Evolutionary conservation across 768 basidiomycete species (phyloP), one percentile per base, ranked within the genome.

Genomic region (Artomyces pyxidatus): DNA sequence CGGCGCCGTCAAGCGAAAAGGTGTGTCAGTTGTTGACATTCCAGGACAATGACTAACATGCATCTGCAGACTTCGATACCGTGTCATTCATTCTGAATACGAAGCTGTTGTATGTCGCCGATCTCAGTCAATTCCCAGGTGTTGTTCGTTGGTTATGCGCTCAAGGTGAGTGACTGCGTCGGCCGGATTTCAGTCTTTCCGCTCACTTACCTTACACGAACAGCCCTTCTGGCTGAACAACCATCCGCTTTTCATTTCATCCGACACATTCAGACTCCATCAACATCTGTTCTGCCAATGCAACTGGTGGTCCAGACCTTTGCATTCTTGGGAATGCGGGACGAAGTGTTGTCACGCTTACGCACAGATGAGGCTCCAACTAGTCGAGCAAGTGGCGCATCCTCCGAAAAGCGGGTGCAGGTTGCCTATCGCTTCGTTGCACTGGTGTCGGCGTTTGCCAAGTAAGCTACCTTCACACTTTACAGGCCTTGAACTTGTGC

Each of bases 141-240:
- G 54, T 72, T 16, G 53, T 75, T 14, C 57, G 65, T 14, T 74
- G 68, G 59, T 54, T 81, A 8, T 73, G 70, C 45, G 45, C 67
- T 37, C 53, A 73, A 42, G 75, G 80, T 75, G 48, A 11, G 55
- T 32, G n/a, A n/a, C n/a, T n/a, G n/a, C n/a, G n/a, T n/a, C n/a
- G n/a, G n/a, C n/a, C n/a, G n/a, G n/a, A n/a, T n/a, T n/a, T n/a
- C n/a, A n/a, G n/a, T n/a, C n/a, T n/a, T n/a, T n/a, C n/a, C n/a
- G n/a, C n/a, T n/a, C n/a, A n/a, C n/a, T n/a, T n/a, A n/a, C 32
- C 23, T 11, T 23, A 19, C 26, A 25, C 46, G 21, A 26, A 49
- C 47, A 11, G 35, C 53, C 22, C 61, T 26, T 6, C n/a, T 22
- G 29, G 19, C 27, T 38, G 30, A 23, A 10, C 28, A 29, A 3